Conservation (phyloP, 116 monocot species). For the Papilionanthe hybrid region DNA sequence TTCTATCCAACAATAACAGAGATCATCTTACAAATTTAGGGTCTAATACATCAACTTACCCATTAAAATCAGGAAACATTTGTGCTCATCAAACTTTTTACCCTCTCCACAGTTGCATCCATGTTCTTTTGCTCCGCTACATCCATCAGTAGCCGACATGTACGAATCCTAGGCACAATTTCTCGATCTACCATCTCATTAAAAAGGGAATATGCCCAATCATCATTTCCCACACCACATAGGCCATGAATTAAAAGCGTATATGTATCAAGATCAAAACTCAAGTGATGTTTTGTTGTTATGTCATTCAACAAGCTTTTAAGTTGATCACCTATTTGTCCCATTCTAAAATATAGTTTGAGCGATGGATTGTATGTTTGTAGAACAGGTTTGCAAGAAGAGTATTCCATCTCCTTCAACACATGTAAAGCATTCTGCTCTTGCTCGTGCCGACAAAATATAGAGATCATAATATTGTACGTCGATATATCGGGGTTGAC, state of each 20-base stretch:
- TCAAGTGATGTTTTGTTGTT: conserved; percentile 49
- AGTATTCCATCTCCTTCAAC: conserved; percentile 60
- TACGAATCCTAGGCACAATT: conserved; percentile 47
- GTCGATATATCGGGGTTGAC: no score
- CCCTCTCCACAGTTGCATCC: conserved; percentile 32
- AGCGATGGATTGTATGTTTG: conserved; percentile 60
- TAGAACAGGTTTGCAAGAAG: conserved; percentile 60
- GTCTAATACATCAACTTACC: no score
- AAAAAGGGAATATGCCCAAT: conserved; percentile 58
- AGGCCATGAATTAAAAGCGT: no score
- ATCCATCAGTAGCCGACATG: conserved; percentile 48
- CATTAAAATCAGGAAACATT: no score
- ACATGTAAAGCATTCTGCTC: conserved; percentile 54
- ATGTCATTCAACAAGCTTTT: conserved; percentile 53
- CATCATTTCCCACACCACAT: conserved; percentile 37
- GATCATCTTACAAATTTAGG: no score
- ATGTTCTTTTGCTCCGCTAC: conserved; percentile 41
- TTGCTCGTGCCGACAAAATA: no score
- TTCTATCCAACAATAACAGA: no score
- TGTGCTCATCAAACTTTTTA: no score
- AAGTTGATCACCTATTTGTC: conserved; percentile 31
- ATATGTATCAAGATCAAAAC: conserved; percentile 72
- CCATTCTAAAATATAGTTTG: conserved; percentile 47
- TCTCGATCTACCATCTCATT: conserved; percentile 68
- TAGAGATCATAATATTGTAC: no score